Base-by-base conservation (phyloP, 495 filamentous ascomycete genomes). In the Bombardia bombarda region DNA sequence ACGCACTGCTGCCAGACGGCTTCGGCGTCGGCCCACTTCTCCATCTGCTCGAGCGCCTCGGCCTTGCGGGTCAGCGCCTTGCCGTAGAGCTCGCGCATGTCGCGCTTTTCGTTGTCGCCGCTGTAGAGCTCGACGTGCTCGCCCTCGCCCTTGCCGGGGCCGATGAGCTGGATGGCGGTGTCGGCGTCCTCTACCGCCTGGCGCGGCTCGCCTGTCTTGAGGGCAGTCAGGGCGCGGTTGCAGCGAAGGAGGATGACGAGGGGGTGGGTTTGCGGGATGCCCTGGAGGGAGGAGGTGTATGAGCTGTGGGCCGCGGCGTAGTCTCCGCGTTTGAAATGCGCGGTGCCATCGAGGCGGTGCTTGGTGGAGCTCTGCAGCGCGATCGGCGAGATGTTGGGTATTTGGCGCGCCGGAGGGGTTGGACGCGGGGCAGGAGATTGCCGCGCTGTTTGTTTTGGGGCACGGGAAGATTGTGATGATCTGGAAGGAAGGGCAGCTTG, bases 21-120 rank as follows among this genome's bases (percentile, higher is more conserved):
- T 0, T 75, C 80, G 3, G 92, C 93, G 22, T 96, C 90, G 2
- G 62, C 57, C 90, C 92, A 98, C 57, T 84, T 84, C 67, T 98
- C 92, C 56, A 98, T 80, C 52, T 96, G 86, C 65, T 98, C 92
- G 22, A 97, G 72, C 2, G 86, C 90, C 61, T 97, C 93, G 12
- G 93, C 92, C 69, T 96, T 96, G 43, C 93, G 83, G 61, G 82
- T 89, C 32, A 95, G 70, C 0, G 89, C 90, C 62, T 96, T 97
- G 37, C 85, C 86, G 61, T 80, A 97, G 56, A 94, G 87, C 30
- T 90, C 87, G 34, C 75, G 82, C 90, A 98, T 96, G 32, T 87
- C 82, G 46, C 95, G 93, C 21, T 74, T 71, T 14, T 82, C 73
- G 45, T 82, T 78, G 14, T 73, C 72, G 16, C 51, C 59, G 3